phyloP scores from a whole-genome alignment of 805 yeast species.

The Groenewaldozyma tartarivorans region DNA sequence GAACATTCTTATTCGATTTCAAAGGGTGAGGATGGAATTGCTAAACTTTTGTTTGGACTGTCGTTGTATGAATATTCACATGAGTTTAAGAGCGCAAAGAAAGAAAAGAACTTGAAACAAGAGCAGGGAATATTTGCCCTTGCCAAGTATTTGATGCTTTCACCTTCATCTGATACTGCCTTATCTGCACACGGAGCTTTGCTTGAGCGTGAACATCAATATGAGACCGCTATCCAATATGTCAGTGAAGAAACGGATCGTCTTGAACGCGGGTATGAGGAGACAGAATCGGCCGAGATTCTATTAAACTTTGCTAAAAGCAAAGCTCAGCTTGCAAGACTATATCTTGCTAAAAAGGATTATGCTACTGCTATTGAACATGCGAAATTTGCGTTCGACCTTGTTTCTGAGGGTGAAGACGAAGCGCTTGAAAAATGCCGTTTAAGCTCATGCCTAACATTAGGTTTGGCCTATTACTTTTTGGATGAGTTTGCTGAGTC shows the following conservation, averaged over 20 bases:
- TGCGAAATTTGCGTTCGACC: constrained; percentile 46
- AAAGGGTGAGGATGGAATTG: constrained; percentile 58
- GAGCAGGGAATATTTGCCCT: constrained; percentile 29
- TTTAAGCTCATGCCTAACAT: constrained; percentile 51
- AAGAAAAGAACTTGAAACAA: constrained; percentile 1
- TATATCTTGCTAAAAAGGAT: constrained; percentile 49
- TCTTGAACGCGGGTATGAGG: constrained; percentile 52
- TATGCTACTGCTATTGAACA: constrained; percentile 52
- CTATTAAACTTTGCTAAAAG: constrained; percentile 46
- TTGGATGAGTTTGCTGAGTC: constrained; percentile 53
- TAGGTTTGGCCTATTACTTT: constrained; percentile 69
- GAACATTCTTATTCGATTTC: constrained; percentile 75
- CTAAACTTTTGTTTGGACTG: constrained; percentile 65
- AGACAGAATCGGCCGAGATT: constrained; percentile 37
- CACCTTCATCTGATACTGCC: constrained; percentile 23
- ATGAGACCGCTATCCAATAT: constrained; percentile 40
- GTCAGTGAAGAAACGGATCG: neutral
- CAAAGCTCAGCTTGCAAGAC: constrained; percentile 64
- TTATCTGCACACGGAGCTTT: constrained; percentile 23
- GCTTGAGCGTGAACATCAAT: constrained; percentile 63
- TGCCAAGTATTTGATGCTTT: constrained; percentile 45
- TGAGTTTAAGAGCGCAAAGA: constrained; percentile 12
- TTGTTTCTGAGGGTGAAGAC: constrained; percentile 29
- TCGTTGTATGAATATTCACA: constrained; percentile 40
- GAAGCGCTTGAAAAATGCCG: constrained; percentile 10